Percentiles rank a stretch among this genome's conserved stretches.
These are phyloP conservation scores for Trichosanthes cucumerina DNA, from an alignment of 306 rosid genomes.

Conservation along the genomic window DNA sequence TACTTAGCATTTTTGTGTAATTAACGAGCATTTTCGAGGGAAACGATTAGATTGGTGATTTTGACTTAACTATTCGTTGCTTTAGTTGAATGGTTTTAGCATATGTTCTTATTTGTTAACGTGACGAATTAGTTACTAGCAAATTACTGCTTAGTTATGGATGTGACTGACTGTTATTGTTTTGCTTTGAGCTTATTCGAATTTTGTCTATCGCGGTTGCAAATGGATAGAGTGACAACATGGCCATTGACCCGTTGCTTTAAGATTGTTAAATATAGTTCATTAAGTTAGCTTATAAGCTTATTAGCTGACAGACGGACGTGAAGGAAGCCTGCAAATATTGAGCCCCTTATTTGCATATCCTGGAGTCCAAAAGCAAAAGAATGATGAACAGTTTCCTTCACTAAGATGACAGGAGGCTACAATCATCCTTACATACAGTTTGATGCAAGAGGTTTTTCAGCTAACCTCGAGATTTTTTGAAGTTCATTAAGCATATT, in stretches of 20 bases:
- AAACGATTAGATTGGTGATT: not conserved
- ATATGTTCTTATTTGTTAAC: too few relatives aligned
- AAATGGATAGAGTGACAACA: not conserved
- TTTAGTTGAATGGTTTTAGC: not conserved
- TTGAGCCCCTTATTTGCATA: slow-evolving; percentile 45
- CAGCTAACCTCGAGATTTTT: not conserved
- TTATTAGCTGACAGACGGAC: slow-evolving; percentile 30
- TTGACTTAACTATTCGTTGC: not conserved
- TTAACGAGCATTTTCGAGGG: not conserved
- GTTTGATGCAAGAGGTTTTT: not conserved
- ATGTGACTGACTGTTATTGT: not conserved
- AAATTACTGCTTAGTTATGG: not conserved
- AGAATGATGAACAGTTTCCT: slow-evolving; percentile 85
- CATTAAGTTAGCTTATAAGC: not conserved
- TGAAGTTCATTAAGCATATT: not conserved
- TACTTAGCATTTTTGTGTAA: not conserved
- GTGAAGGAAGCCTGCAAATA: slow-evolving; percentile 32
- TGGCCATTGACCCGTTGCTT: not conserved
- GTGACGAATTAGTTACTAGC: not conserved
- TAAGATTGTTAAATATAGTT: not conserved
- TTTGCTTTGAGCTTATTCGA: not conserved
- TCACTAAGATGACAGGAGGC: slow-evolving; percentile 56
- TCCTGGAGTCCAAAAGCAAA: slow-evolving; percentile 59
- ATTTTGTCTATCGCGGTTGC: not conserved
- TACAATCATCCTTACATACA: slow-evolving; percentile 37